A percentile compares a stretch with the other conserved stretches of the same genome.
Conservation (phyloP, 2,329 filamentous ascomycete genomes). For the Trichoderma aggressivum region DNA sequence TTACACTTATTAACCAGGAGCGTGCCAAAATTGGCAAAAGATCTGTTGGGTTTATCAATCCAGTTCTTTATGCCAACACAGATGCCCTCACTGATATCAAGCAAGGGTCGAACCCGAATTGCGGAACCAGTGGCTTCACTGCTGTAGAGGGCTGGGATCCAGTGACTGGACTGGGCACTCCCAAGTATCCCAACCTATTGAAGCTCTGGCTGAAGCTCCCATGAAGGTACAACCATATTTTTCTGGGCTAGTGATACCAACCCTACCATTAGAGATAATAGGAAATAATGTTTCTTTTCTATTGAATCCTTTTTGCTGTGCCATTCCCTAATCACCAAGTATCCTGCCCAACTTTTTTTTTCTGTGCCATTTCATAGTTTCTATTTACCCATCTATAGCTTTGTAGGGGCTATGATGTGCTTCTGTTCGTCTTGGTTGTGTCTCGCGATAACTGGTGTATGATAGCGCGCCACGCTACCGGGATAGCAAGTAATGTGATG, state of each 20-base stretch:
- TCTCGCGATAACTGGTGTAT: not conserved
- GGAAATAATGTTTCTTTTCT: not conserved
- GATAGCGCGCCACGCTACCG: not conserved
- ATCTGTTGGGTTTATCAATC: constrained; percentile 41
- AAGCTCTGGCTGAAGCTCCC: constrained; percentile 16
- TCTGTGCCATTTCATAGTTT: too few species aligned
- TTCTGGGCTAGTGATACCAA: not conserved
- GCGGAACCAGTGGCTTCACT: constrained; percentile 26
- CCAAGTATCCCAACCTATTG: constrained; percentile 18
- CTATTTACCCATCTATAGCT: too few species aligned
- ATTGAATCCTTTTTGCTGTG: not conserved
- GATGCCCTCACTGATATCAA: constrained; percentile 38
- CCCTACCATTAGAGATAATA: not conserved
- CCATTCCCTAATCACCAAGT: not conserved
- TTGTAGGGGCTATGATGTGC: too few species aligned
- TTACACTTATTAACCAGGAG: constrained; percentile 25
- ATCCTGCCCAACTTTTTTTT: too few species aligned
- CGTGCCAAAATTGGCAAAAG: constrained; percentile 31
- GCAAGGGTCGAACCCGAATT: constrained; percentile 37
- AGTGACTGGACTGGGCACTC: constrained; percentile 19
- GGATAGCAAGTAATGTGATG: not conserved
- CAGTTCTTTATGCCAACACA: constrained; percentile 36
- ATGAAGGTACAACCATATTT: not conserved
- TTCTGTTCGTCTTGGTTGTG: too few species aligned
- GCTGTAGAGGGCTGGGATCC: constrained; percentile 21